Base-by-base conservation (phyloP, 495 filamentous ascomycete genomes). In the Penicillium odoratum region DNA sequence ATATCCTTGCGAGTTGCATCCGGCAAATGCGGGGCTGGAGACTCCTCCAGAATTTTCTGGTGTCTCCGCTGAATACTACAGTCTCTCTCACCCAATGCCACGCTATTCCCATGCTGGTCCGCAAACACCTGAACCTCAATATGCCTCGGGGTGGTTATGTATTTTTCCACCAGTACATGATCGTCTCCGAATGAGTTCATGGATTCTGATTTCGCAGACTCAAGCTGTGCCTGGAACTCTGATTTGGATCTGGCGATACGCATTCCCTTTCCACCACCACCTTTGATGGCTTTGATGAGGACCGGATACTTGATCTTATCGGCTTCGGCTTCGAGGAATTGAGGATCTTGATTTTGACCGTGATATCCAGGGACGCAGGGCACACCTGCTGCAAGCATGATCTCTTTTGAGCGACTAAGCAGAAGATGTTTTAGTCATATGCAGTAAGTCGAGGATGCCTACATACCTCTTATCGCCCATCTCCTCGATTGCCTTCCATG, bases 201-300 rank as follows among this genome's bases (percentile, higher is more conserved):
- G 0, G 93, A 90, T 72, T 99, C 94, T 10, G 89, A 91, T 63
- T 96, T 90, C 10, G 94, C 95, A 28, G 91, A 95, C 52, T 83
- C 80, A 26, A 99, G 73, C 67, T 96, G 91, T 11, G 85, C 83
- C 38, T 86, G 76, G 63, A 98, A 98, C 58, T 93, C 92, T 1
- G 80, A 79, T 31, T 89, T 84, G 2, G 76, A 84, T 52, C 78
- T 69, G 7, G 88, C 91, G 63, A 98, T 97, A n/a, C 94, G 81
- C 94, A 99, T 99, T n/a, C 94, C 94, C 70, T 99, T 98, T 13
- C 94, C 94, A 54, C 94, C 94, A 36, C 94, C 94, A 2, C 94
- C 94, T 69, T 93, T 96, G 55, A 98, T 92, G 38, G 95, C 96
- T 77, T 99, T 99, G 43, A 99, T 83, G 15, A 99, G 82, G 15